Evolutionary conservation across 2,329 filamentous ascomycete genomes (phyloP).

Genomic region (Aphanocladium album): DNA sequence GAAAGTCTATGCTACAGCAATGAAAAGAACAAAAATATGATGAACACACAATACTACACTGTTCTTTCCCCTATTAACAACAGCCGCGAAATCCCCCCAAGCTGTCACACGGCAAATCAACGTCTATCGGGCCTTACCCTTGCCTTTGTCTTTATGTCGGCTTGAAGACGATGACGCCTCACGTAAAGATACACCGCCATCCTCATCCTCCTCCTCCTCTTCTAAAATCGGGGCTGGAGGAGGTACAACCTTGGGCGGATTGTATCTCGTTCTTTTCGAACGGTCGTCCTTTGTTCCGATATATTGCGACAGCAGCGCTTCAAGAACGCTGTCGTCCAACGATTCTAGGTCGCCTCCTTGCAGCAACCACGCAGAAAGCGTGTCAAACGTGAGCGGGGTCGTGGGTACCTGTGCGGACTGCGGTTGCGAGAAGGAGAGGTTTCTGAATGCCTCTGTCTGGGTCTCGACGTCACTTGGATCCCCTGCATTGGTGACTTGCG

Average conservation of each 20-base stretch:
- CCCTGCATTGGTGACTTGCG: slow-evolving; percentile 2
- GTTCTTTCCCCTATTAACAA: too few relatives aligned
- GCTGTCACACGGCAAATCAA: not conserved
- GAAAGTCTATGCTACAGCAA: too few relatives aligned
- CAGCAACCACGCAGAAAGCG: not conserved
- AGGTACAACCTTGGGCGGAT: not conserved
- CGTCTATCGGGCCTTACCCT: not conserved
- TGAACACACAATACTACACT: too few relatives aligned
- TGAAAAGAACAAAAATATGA: too few relatives aligned
- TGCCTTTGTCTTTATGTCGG: not conserved
- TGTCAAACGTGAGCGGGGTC: not conserved
- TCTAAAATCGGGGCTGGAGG: not conserved
- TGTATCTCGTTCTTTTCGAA: not conserved
- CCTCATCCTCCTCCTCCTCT: slow-evolving; percentile 1
- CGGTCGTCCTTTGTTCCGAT: not conserved
- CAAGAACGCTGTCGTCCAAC: not conserved
- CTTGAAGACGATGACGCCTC: not conserved
- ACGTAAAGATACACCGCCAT: not conserved
- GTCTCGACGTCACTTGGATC: not conserved
- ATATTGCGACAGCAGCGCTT: not conserved
- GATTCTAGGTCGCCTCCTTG: not conserved
- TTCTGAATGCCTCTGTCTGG: not conserved
- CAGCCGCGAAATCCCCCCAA: too few relatives aligned
- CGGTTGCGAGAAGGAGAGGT: not conserved
- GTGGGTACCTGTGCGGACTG: not conserved